A percentile compares a stretch with the other conserved stretches of the same genome.
These are phyloP conservation scores for Millerozyma acaciae DNA, from an alignment of 805 yeast species.

Conservation along the genomic window DNA sequence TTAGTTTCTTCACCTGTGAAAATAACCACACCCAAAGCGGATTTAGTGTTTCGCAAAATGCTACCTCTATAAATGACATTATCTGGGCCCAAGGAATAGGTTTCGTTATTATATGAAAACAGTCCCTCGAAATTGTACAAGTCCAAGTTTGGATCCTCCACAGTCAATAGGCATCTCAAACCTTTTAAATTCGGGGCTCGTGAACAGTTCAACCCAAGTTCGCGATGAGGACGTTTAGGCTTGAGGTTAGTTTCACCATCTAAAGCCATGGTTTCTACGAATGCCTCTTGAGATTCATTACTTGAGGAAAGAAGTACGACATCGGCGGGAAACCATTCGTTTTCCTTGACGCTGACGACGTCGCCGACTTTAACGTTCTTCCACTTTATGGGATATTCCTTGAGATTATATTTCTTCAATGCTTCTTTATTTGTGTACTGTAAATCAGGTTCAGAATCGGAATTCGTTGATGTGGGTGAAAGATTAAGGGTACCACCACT, in stretches of 20 bases:
- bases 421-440: constrained; percentile 12
- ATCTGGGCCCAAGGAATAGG: constrained; percentile 66
- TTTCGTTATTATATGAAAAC: constrained; percentile 38
- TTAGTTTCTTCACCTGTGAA: constrained; percentile 96
- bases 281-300: constrained; percentile 60
- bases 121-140: constrained; percentile 89
- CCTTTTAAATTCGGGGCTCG: constrained; percentile 49
- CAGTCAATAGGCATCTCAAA: constrained; percentile 51
- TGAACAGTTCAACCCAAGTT: constrained; percentile 49
- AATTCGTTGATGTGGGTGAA: constrained; percentile 4
- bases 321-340: constrained; percentile 96
- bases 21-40: constrained; percentile 72
- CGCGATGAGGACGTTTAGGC: constrained; percentile 63
- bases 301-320: constrained; percentile 66
- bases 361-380: constrained; percentile 85
- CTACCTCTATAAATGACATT: constrained; percentile 91
- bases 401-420: constrained; percentile 29
- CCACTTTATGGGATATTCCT: constrained; percentile 51
- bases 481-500: constrained; percentile 1
- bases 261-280: constrained; percentile 92
- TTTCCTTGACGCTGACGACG: constrained; percentile 62
- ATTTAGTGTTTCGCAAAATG: constrained; percentile 76
- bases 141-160: constrained; percentile 91
- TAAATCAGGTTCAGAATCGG: constrained; percentile 6
- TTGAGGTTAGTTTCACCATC: constrained; percentile 97